These are phyloP conservation scores for Sanghuangporus sanghuang DNA, from an alignment of 1,284 basidiomycete species.

Conservation along the genomic window DNA sequence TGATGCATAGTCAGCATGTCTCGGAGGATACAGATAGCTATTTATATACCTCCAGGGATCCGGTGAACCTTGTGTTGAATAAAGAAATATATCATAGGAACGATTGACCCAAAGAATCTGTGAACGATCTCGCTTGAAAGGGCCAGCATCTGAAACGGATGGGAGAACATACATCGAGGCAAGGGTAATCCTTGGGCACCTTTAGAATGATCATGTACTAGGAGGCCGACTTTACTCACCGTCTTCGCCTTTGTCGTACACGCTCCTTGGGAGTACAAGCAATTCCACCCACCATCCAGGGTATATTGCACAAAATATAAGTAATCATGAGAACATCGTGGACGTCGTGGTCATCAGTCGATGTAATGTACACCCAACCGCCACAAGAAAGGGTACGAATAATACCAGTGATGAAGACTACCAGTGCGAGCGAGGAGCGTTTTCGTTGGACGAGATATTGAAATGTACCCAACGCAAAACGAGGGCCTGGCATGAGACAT, in stretches of 20 bases:
- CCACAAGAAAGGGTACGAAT: constrained; percentile 81
- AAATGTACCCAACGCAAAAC: constrained; percentile 72
- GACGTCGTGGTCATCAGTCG: constrained; percentile 71
- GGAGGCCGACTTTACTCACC: constrained; percentile 36
- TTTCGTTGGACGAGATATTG: constrained; percentile 63
- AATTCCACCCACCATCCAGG: constrained; percentile 84
- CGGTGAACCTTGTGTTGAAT: constrained; percentile 77
- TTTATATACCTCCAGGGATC: constrained; percentile 65
- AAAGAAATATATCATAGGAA: constrained; percentile 81
- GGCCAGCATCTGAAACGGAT: neutral
- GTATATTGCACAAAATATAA: constrained; percentile 76
- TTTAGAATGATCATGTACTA: constrained; percentile 5
- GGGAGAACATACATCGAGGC: constrained; percentile 40
- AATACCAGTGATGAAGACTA: constrained; percentile 63
- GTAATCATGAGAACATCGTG: constrained; percentile 90
- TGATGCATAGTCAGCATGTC: neutral
- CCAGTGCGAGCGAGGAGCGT: constrained; percentile 41
- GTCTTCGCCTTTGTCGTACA: constrained; percentile 37
- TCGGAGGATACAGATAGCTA: neutral
- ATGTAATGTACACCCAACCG: constrained; percentile 92
- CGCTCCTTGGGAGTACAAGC: constrained; percentile 44
- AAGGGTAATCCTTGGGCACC: constrained; percentile 40
- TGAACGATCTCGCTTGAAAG: neutral
- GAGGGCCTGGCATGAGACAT: constrained; percentile 48
- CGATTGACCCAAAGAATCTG: constrained; percentile 67